Base-by-base conservation (phyloP, 2,329 filamentous ascomycete genomes). In the Ilyonectria destructans region DNA sequence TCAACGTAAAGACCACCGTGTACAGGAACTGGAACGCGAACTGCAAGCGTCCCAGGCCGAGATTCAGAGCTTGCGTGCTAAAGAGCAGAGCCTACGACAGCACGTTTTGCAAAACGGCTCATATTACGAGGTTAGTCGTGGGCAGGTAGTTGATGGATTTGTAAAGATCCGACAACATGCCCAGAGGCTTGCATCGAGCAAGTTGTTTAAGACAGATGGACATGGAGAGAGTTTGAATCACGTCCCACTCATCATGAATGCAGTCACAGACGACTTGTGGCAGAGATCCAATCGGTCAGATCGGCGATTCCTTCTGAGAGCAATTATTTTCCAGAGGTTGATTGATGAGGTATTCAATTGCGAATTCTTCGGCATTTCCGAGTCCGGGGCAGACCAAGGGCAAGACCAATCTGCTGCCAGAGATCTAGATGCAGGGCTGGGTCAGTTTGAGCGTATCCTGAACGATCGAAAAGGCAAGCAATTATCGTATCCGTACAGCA, bases 11-110 rank as follows among this genome's bases (percentile, higher is more conserved):
- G 56, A 58, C 21, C 26, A 21, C 17, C 13, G 10, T 1, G 59
- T 59, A 15, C n/a, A 35, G 8, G 2, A 49, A 17, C 29, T 65
- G 26, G 9, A 58, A 37, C 4, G 2, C 6, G 15, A 59, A 6
- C 48, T 65, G 19, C 19, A 65, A 13, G 12, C 15, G 3, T 19
- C 10, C n/a, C 54, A 46, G 51, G 5, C 7, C 1, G 43, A 65
- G 21, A 12, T 56, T 21, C 62, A 60, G 43, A 45, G 43, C 2
- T 26, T 65, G 43, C 62, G 62, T 43, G 40, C 40, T 17, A 65
- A 49, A 23, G 62, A 65, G 31, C 62, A 65, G n/a, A 58, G 23
- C 37, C 57, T 23, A 23, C 23, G 23, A 23, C 3, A 23, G 2
- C 23, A 23, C 23, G 23, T 23, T 23, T 23, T 23, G 23, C 23